Evolutionary conservation across 345 rosid genomes (phyloP), one percentile per base, ranked within the genome.

Genomic region (Citrus medica): DNA sequence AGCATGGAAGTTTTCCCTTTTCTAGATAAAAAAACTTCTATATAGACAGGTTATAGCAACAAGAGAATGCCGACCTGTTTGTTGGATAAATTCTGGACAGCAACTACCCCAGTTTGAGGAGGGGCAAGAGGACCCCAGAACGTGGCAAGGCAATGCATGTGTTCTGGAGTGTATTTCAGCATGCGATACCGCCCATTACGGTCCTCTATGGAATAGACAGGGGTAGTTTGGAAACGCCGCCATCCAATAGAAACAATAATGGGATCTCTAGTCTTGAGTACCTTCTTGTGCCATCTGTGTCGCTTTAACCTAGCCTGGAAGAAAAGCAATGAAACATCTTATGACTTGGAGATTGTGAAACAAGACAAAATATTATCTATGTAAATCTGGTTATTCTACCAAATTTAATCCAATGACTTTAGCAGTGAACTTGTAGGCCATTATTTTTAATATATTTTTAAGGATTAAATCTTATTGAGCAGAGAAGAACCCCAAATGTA

Each of bases 121-220:
- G 99, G 99, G 37, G 95, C 98, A 75, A 94, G 94, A 73, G 98
- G 99, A 71, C 97, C 99, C 97, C 98, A 96, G 79, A 94, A 94
- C 88, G 86, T 92, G 83, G 95, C 97, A 81, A 94, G 95, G 79
- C 98, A 96, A 68, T 92, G 98, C 97, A 90, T 90, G 84, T 94
- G 99, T 72, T 90, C 98, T 14, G 95, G 98, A 78, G 98, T 92
- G 88, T 92, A 96, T 88, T 94, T 94, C 27, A 96, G 90, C 98
- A 94, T 96, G 79, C 97, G 92, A 85, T 90, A 91, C 85, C 98
- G 88, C 84, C 93, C 99, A 86, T 89, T 92, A 35, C 62, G 83
- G 77, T 92, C 99, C 87, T 94, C 98, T 78, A 89, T 88, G 53
- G 97, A 94, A 81, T 89, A 92, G 78, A 94, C 87, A 75, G 98